Evolutionary conservation across 2,329 filamentous ascomycete genomes (phyloP).

Genomic region (Botrytis medusae): DNA sequence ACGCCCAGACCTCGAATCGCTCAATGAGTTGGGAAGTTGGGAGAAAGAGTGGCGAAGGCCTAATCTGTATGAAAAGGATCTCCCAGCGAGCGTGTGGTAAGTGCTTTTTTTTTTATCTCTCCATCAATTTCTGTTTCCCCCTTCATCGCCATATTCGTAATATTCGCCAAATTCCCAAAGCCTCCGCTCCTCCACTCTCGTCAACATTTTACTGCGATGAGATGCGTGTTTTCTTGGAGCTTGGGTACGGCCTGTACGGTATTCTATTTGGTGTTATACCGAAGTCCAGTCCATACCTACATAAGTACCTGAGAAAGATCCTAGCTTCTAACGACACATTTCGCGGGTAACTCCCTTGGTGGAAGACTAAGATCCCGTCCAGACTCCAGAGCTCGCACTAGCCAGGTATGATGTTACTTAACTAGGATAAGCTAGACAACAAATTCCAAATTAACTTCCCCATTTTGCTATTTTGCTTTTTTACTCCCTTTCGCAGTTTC

Average conservation of each 20-base stretch:
- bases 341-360: conserved; percentile 6
- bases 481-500: background rate
- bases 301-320: background rate
- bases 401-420: background rate
- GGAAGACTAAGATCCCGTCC: background rate
- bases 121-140: background rate
- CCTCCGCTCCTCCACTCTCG: background rate
- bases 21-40: background rate
- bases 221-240: background rate
- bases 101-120: conserved; percentile 1
- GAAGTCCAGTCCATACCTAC: background rate
- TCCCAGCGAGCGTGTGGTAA: conserved; percentile 18
- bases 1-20: background rate
- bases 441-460: background rate
- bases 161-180: background rate
- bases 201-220: background rate
- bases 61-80: conserved; percentile 7
- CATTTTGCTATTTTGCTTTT: conserved; percentile 18
- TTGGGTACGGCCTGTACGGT: background rate
- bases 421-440: background rate
- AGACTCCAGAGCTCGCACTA: background rate
- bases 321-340: conserved; percentile 1
- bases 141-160: background rate
- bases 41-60: background rate
- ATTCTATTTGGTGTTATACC: background rate